Evolutionary conservation across 495 filamentous ascomycete species (phyloP), one percentile per base, ranked within the genome.

Genomic region (Amphirosellinia nigrospora): DNA sequence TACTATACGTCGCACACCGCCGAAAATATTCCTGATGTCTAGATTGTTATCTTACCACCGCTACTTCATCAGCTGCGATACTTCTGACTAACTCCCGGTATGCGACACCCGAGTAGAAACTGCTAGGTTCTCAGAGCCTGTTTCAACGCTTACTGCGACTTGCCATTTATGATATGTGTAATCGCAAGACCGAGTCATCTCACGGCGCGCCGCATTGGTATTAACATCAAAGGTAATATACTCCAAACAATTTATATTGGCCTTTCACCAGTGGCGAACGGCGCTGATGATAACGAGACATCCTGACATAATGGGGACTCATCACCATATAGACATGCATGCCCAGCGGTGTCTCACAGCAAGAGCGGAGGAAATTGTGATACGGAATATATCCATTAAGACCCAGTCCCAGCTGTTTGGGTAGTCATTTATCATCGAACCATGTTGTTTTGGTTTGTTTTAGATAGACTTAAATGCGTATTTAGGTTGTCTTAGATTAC

Each of bases 401-500:
- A 36, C 6, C 30, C 1, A 19, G 30, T 5, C 30, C 53, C 30
- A 4, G 19, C 28, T 8, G 8, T 50, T 64, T 30, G 43, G 16
- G 30, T 30, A 11, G 30, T 15, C 3, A 21, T 58, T 30, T 19
- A 36, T 19, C 19, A 28, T 36, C 9, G 4, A 48, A 13, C 7
- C n/a, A 50, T 36, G 15, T 3, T 16, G 11, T 34, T 28, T 21
- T 19, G n/a, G n/a, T 52, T 26, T 62, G 38, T 26, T 41, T 62
- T 61, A 30, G 58, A 61, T 26, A 15, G 19, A 59, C 38, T 9
- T 28, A 61, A 21, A 26, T 28, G 30, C 11, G n/a, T n/a, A n/a
- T 38, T n/a, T 19, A 59, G 34, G 56, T 23, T 60, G 58, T 63
- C 41, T 63, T 61, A 46, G 23, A 32, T n/a, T 41, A 46, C 60